Evolutionary conservation across 176 grass and related monocot genomes (phyloP).

Genomic region (sorghum (Sorghum bicolor)): Sorghum_bicolor_NCBIv3 NC_012873.2:59226501-59227000

Average conservation of each 20-base stretch:
- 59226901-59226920: constrained; percentile 54
- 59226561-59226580: constrained; percentile 50
- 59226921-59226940: constrained; percentile 29
- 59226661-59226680: constrained; percentile 7
- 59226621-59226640: constrained; percentile 59
- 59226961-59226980: too few species aligned
- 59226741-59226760: constrained; percentile 49
- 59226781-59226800: constrained; percentile 83
- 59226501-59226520: constrained; percentile 57
- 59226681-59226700: constrained; percentile 26
- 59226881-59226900: constrained; percentile 77
- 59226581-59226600: constrained; percentile 51
- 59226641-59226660: constrained; percentile 41
- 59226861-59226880: constrained; percentile 64
- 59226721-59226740: constrained; percentile 44
- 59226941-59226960: constrained; percentile 47
- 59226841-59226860: constrained; percentile 40
- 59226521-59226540: constrained; percentile 61
- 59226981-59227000: neutral
- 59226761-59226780: constrained; percentile 82
- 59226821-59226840: constrained; percentile 58
- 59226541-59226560: constrained; percentile 60
- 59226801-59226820: constrained; percentile 68
- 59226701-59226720: neutral
- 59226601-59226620: constrained; percentile 57